Base-by-base conservation (phyloP, 768 basidiomycete species). In the Chalciporus piperatus region DNA sequence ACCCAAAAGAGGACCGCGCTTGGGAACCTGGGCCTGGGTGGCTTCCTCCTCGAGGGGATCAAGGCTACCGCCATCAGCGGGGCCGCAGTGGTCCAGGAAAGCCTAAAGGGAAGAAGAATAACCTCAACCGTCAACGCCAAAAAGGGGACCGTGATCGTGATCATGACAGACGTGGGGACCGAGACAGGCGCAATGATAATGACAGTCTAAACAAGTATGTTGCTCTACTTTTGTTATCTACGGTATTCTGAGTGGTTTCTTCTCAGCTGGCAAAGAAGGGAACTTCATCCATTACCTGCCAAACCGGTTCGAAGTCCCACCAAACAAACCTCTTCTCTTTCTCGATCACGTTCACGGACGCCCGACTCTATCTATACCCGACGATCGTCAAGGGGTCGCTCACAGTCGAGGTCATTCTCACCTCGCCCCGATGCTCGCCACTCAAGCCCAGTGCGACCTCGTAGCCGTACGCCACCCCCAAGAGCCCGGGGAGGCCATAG, bases 21-120 rank as follows among this genome's bases (percentile, higher is more conserved):
- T 89, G 87, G 87, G 85, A 87, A 57, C 86, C 87, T 51, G 84
- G 83, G 33, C 78, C 83, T 22, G 76, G 78, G 6, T 89, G 87
- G 87, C 78, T 83, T 52, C 65, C 78, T 45, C 65, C 78, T 45
- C 74, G 63, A 33, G 58, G 76, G 33, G 70, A 67, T 22, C 72
- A 71, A 19, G 56, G 61, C 25, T 68, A 80, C 48, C 74, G 76
- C 44, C 65, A 54, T 51, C 68, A 68, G 22, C 68, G 67, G 20
- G 57, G 60, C 33, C 73, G 72, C 46, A 72, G 76, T 67, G 77
- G 45, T 23, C 57, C 60, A 63, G 72, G 54, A 10, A 71, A 66
- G 55, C 69, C 64, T 47, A 74, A 65, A 42, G 66, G 66, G 17
- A 72, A 70, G 49, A 74, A 73, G 54, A 68, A 66, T 35, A 65